These are phyloP conservation scores for Clathrospora elynae DNA, from an alignment of 2,329 filamentous ascomycete species.

Conservation along the genomic window DNA sequence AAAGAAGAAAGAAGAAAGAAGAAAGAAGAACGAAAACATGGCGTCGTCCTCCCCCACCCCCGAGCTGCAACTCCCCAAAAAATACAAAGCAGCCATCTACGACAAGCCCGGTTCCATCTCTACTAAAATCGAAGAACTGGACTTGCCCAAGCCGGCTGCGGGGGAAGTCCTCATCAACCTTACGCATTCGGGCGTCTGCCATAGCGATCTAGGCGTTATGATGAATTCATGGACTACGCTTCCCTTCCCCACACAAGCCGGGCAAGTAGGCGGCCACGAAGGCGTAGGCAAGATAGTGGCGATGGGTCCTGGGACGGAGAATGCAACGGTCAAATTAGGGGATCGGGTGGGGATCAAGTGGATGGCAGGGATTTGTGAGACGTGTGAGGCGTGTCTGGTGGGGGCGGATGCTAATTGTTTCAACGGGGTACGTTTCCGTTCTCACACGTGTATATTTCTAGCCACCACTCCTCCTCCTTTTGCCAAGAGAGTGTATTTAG, in stretches of 20 bases:
- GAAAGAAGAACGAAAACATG: neutral
- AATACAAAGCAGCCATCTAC: slow-evolving; percentile 67
- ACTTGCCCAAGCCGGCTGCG: slow-evolving; percentile 67
- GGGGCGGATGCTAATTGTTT: slow-evolving; percentile 51
- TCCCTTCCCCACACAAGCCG: slow-evolving; percentile 62
- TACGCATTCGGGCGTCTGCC: slow-evolving; percentile 69
- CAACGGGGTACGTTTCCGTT: slow-evolving; percentile 35
- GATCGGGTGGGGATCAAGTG: slow-evolving; percentile 74
- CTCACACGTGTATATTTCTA: too few species aligned
- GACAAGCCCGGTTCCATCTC: slow-evolving; percentile 69
- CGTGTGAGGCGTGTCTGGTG: slow-evolving; percentile 46
- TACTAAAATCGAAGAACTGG: slow-evolving; percentile 66
- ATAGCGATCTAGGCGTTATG: slow-evolving; percentile 63
- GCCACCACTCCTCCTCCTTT: too few species aligned
- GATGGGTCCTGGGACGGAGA: slow-evolving; percentile 65
- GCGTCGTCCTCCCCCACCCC: neutral
- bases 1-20: neutral
- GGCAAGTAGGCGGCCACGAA: slow-evolving; percentile 72
- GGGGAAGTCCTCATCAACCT: slow-evolving; percentile 68
- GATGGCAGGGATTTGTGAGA: slow-evolving; percentile 62
- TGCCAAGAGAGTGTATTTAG: too few species aligned
- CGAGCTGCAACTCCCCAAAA: slow-evolving; percentile 59
- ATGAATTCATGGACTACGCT: slow-evolving; percentile 60
- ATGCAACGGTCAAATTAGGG: slow-evolving; percentile 64
- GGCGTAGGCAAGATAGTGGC: slow-evolving; percentile 69